Evolutionary conservation across 192 early-diverging fungal genomes (phyloP), one percentile per base, ranked within the genome.

Genomic region (Coemansia sp.): DNA sequence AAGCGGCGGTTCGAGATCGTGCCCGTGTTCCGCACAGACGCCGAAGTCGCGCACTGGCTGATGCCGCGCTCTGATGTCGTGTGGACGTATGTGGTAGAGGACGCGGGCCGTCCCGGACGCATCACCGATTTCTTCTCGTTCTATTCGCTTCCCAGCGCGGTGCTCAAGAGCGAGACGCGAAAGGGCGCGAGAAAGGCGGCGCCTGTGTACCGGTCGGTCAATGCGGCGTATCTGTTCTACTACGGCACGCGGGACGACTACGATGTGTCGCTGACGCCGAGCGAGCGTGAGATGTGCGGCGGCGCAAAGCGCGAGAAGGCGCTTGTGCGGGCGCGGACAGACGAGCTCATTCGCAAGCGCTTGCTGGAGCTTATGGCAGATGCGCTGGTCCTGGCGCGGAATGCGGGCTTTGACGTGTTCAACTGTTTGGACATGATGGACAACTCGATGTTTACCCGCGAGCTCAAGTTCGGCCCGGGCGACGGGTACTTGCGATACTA

Each of bases 401-500:
- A 80, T 2, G 81, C 83, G 19, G 79, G 84, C 31, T 93, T 96
- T 75, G 97, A 99, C 82, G 97, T 99, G 22, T 89, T 97, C 65
- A 99, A 99, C 77, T 92, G 91, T 51, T 77, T 99, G 66, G 86
- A 92, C 61, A 83, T 98, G 71, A 91, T 96, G 92, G 93, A 95
- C 59, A 99, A 99, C 80, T 55, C 71, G 5, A 53, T 84, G 58
- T 94, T 96, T 67, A 71, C 91, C 3, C 86, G 91, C 4, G 88
- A 91, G 23, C 87, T 96, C 21, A 91, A 90, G 68, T 99, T 98
- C 80, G 93, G 93, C 41, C 82, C 85, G 16, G 97, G 97, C 45
- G 95, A 99, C 65, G 97, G 97, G 1, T 86, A 87, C 72, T 79
- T 99, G 61, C 90, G 97, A 72, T 99, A 92, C 82, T 99, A 99